Percentiles rank a stretch among this genome's conserved stretches.
Conservation (phyloP, 768 basidiomycete genomes). For the Suillus placidus region DNA sequence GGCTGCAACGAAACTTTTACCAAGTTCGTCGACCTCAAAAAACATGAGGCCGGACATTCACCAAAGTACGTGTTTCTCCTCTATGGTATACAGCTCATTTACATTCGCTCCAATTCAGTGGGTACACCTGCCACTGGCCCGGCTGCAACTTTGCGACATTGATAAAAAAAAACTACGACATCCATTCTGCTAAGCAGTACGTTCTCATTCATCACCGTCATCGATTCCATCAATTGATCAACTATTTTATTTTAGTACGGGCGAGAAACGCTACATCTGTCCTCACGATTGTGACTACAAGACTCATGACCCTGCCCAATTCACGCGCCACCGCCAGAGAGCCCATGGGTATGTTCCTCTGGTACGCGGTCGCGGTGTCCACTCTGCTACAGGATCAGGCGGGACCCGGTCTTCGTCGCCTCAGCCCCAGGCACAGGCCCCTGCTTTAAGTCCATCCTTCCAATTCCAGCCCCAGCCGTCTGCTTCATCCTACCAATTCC, state of each 20-base stretch:
- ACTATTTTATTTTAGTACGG: conserved; percentile 18
- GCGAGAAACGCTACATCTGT: conserved; percentile 17
- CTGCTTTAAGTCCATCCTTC: too few species aligned
- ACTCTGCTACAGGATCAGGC: neutral
- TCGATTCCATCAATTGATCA: neutral
- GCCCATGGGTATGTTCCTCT: conserved; percentile 24
- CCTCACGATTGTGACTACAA: conserved; percentile 18
- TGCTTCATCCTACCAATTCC: too few species aligned
- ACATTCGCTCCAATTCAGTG: conserved; percentile 12
- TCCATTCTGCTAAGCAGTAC: conserved; percentile 27
- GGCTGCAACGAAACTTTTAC: conserved; percentile 19
- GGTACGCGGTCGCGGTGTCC: neutral
- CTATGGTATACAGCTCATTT: too few species aligned
- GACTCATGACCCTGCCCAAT: conserved; percentile 27
- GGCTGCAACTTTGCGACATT: conserved; percentile 20
- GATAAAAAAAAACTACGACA: conserved; percentile 22
- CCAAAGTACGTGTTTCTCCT: too few species aligned
- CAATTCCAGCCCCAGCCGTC: too few species aligned
- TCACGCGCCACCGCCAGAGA: conserved; percentile 28
- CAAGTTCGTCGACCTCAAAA: conserved; percentile 21
- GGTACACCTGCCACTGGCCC: conserved; percentile 18
- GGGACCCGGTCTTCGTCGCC: too few species aligned
- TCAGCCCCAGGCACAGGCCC: too few species aligned
- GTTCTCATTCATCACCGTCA: neutral
- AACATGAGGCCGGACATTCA: conserved; percentile 20